phyloP scores from a whole-genome alignment of 73 alveolate genomes.

The Tetrahymena thermophila region DNA sequence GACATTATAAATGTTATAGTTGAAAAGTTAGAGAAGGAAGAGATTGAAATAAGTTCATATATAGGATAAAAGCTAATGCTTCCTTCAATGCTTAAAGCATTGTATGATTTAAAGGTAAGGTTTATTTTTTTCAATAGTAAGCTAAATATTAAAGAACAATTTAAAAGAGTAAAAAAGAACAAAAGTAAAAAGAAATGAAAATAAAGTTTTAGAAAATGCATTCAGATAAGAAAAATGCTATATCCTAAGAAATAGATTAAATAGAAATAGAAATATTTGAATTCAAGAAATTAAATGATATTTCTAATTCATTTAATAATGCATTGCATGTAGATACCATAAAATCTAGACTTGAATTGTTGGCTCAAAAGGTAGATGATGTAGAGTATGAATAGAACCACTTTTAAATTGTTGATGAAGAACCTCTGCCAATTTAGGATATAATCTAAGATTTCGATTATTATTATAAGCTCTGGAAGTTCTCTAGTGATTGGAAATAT shows the following conservation, averaged over 20 bases:
- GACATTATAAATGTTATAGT: not conserved
- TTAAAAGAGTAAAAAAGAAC: not conserved
- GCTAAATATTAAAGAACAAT: not conserved
- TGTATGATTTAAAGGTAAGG: not conserved
- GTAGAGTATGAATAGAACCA: not conserved
- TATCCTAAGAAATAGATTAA: not conserved
- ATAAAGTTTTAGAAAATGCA: not conserved
- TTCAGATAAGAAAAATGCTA: not conserved
- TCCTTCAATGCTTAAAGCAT: not conserved
- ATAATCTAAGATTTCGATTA: not conserved
- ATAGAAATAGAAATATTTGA: not conserved
- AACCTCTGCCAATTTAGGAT: not conserved
- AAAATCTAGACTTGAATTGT: not conserved
- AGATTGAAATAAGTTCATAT: not conserved
- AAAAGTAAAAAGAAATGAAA: not conserved
- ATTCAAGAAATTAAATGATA: not conserved
- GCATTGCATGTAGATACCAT: not conserved
- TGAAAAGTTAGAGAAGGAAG: not conserved
- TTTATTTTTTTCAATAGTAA: not conserved
- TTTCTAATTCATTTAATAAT: not conserved
- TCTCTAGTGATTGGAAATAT: not conserved
- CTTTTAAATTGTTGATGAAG: not conserved
- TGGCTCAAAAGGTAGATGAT: not conserved
- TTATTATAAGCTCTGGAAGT: not conserved
- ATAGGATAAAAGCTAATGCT: not conserved